Percentiles rank a stretch among this genome's conserved stretches.
phyloP scores from a whole-genome alignment of 176 grass and related monocot species.

The Melocanna baccifera region DNA sequence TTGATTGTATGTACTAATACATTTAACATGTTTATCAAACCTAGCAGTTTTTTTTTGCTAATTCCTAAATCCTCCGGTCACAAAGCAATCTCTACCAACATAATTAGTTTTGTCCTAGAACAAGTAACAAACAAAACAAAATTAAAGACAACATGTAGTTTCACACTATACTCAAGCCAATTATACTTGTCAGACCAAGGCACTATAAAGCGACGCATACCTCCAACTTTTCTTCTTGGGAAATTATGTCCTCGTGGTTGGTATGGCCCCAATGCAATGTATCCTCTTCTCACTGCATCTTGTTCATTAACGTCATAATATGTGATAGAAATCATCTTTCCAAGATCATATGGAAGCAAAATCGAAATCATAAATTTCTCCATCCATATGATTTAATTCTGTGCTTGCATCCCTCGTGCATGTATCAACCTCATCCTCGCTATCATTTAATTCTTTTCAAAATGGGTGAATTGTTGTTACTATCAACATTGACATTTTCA shows the following conservation, averaged over 20 bases:
- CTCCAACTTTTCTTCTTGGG: neutral
- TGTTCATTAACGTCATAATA: neutral
- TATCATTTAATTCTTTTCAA: neutral
- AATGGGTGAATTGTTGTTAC: too few relatives aligned
- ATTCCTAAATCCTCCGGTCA: neutral
- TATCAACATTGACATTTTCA: too few relatives aligned
- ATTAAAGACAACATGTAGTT: neutral
- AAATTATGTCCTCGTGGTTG: neutral
- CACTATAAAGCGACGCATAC: neutral
- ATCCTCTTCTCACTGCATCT: neutral
- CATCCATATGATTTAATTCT: neutral
- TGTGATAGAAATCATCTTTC: neutral
- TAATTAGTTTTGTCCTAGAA: neutral
- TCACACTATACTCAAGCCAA: neutral
- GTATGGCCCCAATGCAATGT: neutral
- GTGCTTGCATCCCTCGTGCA: too few relatives aligned
- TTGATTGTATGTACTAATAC: neutral
- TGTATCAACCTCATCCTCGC: too few relatives aligned
- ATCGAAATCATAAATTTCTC: neutral
- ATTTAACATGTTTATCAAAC: neutral
- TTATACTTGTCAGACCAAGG: neutral
- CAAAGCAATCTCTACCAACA: neutral
- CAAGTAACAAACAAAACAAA: neutral
- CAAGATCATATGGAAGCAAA: neutral
- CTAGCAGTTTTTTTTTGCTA: neutral